These are phyloP conservation scores for Plasmopara viticola DNA, from an alignment of 352 stramenopile genomes.

Conservation along the genomic window DNA sequence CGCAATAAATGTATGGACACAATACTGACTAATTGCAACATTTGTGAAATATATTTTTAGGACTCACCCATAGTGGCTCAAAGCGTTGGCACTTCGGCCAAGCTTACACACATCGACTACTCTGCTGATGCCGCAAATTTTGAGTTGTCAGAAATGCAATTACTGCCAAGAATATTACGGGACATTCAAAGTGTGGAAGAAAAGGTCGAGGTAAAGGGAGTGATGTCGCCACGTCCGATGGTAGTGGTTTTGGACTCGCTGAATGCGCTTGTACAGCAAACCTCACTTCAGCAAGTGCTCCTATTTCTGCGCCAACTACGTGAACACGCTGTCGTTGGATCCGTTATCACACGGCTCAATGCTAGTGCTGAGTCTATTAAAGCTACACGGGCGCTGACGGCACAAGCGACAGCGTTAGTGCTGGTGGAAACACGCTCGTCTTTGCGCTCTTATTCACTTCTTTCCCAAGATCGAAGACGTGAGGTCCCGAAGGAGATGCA, in stretches of 20 bases:
- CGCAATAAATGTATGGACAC: not conserved
- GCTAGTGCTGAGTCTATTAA: slow-evolving; percentile 19
- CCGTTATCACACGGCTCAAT: slow-evolving; percentile 45
- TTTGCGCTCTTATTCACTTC: slow-evolving; percentile 43
- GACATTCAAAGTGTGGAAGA: slow-evolving; percentile 24
- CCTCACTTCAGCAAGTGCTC: slow-evolving; percentile 36
- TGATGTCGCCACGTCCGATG: slow-evolving; percentile 26
- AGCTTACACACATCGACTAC: slow-evolving; percentile 42
- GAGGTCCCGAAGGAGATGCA: slow-evolving; percentile 57
- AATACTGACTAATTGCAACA: not conserved
- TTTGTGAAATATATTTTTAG: slow-evolving; percentile 3
- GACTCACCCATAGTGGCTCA: slow-evolving; percentile 21
- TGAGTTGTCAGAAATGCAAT: slow-evolving; percentile 7
- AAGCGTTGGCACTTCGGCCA: slow-evolving; percentile 16
- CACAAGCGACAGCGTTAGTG: slow-evolving; percentile 40
- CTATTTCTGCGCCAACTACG: slow-evolving; percentile 37
- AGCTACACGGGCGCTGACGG: slow-evolving; percentile 23
- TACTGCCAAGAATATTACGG: slow-evolving; percentile 24
- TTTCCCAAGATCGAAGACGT: slow-evolving; percentile 52
- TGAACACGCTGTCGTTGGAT: slow-evolving; percentile 27
- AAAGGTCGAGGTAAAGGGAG: slow-evolving; percentile 1
- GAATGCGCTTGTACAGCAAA: slow-evolving; percentile 50
- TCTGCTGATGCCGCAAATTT: slow-evolving; percentile 26
- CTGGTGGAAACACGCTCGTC: slow-evolving; percentile 54
- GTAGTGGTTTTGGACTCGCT: slow-evolving; percentile 64